These are phyloP conservation scores for Fallopia convolvulus DNA, from an alignment of 148 eudicot genomes.

Conservation along the genomic window DNA sequence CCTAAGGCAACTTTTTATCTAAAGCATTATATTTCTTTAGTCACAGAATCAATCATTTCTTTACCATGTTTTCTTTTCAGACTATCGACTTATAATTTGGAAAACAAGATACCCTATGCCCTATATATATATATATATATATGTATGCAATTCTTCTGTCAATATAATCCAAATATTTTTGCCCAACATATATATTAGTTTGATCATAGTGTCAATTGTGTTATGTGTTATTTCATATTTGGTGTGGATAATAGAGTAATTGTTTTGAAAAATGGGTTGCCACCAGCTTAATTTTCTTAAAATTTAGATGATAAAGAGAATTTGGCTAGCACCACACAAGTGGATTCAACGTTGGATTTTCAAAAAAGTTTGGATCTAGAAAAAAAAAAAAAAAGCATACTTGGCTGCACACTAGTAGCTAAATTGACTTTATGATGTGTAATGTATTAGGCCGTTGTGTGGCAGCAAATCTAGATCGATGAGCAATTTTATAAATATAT, in stretches of 20 bases:
- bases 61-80: background rate
- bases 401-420: background rate
- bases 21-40: too few species aligned
- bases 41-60: background rate
- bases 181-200: background rate
- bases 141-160: background rate
- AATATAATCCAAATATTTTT: background rate
- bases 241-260: constrained; percentile 24
- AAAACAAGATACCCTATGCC: background rate
- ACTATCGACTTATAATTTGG: background rate
- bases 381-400: background rate
- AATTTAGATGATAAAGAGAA: constrained; percentile 10
- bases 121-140: background rate
- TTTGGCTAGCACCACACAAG: background rate
- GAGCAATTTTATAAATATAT: background rate
- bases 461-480: background rate
- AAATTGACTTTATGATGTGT: background rate
- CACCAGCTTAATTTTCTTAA: constrained; percentile 8
- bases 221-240: background rate
- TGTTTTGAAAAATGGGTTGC: constrained; percentile 13
- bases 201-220: background rate
- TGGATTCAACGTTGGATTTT: background rate
- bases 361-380: background rate
- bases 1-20: background rate
- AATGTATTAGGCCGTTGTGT: background rate